phyloP scores from a whole-genome alignment of 371 early-diverging fungal species.

The Coemansia sp. region DNA sequence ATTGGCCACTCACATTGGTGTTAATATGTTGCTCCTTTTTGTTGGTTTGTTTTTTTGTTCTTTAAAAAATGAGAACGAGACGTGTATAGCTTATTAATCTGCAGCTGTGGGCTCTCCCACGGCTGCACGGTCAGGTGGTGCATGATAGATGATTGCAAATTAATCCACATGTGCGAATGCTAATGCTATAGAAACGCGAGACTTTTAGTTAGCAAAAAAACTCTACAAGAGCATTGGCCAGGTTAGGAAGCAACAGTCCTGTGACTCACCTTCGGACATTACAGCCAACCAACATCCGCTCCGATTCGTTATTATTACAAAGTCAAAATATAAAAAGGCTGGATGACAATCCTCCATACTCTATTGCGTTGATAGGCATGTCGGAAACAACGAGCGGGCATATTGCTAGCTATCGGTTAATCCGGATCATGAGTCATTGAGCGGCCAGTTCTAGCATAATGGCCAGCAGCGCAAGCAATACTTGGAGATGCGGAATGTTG shows the following conservation, averaged over 20 bases:
- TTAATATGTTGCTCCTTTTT: neutral
- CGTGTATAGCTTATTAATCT: neutral
- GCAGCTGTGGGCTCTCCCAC: neutral
- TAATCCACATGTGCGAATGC: neutral
- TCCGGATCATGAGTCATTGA: neutral
- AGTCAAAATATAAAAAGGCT: neutral
- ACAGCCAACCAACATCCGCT: neutral
- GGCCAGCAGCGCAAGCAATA: no score
- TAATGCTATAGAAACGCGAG: no score
- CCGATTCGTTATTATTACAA: neutral
- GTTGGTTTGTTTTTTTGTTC: neutral
- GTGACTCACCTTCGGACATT: neutral
- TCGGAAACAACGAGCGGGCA: neutral
- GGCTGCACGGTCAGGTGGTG: neutral
- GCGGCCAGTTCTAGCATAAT: neutral
- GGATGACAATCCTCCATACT: neutral
- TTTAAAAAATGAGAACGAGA: neutral
- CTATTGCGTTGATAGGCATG: neutral
- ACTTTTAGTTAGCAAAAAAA: no score
- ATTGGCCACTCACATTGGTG: neutral
- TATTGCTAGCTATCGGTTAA: neutral
- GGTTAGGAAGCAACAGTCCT: neutral
- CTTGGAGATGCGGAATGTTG: no score
- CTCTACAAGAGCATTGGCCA: neutral
- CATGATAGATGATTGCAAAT: neutral